These are phyloP conservation scores for Erodium texanum DNA, from an alignment of 441 rosid species.

Conservation along the genomic window DNA sequence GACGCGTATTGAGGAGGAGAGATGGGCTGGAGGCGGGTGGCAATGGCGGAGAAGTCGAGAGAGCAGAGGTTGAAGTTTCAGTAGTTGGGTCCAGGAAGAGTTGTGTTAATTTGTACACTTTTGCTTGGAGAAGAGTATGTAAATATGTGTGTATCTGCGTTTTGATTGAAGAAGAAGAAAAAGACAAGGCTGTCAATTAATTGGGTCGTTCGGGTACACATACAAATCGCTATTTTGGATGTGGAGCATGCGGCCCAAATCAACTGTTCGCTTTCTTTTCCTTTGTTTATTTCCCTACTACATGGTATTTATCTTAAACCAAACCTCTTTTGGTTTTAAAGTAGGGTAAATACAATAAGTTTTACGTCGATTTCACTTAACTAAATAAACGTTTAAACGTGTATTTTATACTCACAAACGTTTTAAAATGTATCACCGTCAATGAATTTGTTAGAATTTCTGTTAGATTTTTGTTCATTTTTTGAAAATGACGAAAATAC, in stretches of 20 bases:
- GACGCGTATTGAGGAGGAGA: neutral
- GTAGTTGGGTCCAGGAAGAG: conserved; percentile 1
- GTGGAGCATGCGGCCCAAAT: neutral
- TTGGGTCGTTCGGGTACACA: neutral
- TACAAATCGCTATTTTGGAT: neutral
- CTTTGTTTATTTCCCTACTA: no score
- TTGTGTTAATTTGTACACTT: neutral
- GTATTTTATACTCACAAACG: no score
- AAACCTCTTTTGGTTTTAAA: no score
- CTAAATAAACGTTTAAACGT: no score
- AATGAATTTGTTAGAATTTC: no score
- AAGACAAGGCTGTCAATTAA: neutral
- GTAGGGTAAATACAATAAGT: no score
- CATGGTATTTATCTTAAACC: no score
- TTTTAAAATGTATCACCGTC: no score
- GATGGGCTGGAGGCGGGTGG: neutral
- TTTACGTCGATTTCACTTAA: no score
- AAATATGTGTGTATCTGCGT: neutral
- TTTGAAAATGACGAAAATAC: no score
- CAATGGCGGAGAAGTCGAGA: conserved; percentile 37
- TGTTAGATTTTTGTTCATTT: no score
- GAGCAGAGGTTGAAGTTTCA: conserved; percentile 27
- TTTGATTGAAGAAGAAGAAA: neutral
- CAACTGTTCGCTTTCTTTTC: neutral
- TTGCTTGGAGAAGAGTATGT: neutral